Conservation (phyloP, 768 basidiomycete genomes). For the Terana coerulea region DNA sequence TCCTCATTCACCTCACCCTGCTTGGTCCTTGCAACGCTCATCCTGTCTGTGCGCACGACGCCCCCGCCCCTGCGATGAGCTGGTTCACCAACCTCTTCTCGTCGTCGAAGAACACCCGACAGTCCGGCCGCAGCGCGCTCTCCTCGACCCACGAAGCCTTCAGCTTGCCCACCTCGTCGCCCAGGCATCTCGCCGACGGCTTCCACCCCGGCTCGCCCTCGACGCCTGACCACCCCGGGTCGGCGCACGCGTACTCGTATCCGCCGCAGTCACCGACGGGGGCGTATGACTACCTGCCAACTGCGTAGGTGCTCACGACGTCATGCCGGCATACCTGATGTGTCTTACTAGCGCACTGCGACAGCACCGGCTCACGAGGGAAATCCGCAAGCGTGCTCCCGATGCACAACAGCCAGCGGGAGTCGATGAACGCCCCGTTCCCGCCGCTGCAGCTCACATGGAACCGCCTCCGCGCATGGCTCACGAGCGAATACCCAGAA, state of each 20-base stretch:
- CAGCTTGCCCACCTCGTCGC: constrained; percentile 75
- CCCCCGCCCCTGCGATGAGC: constrained; percentile 45
- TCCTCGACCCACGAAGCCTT: constrained; percentile 86
- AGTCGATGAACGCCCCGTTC: constrained; percentile 38
- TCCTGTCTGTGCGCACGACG: neutral
- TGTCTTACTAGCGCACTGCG: constrained; percentile 4
- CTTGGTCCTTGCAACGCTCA: neutral
- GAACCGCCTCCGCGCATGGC: constrained; percentile 79
- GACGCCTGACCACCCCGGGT: constrained; percentile 22
- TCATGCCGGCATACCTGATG: constrained; percentile 8
- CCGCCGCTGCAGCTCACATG: constrained; percentile 83
- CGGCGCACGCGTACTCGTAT: constrained; percentile 64
- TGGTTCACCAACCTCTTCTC: constrained; percentile 71
- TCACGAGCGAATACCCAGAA: constrained; percentile 85
- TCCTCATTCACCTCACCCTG: neutral
- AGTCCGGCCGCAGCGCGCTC: constrained; percentile 55
- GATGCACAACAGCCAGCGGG: constrained; percentile 47
- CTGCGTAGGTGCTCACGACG: constrained; percentile 27
- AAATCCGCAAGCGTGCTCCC: constrained; percentile 53
- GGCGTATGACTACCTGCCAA: constrained; percentile 58
- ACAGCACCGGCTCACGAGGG: constrained; percentile 40
- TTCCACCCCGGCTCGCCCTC: constrained; percentile 51
- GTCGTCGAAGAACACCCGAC: constrained; percentile 39
- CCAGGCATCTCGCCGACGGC: constrained; percentile 50
- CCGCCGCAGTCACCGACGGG: constrained; percentile 58